phyloP scores from a whole-genome alignment of 768 basidiomycete genomes.

The Mycena indigotica region DNA sequence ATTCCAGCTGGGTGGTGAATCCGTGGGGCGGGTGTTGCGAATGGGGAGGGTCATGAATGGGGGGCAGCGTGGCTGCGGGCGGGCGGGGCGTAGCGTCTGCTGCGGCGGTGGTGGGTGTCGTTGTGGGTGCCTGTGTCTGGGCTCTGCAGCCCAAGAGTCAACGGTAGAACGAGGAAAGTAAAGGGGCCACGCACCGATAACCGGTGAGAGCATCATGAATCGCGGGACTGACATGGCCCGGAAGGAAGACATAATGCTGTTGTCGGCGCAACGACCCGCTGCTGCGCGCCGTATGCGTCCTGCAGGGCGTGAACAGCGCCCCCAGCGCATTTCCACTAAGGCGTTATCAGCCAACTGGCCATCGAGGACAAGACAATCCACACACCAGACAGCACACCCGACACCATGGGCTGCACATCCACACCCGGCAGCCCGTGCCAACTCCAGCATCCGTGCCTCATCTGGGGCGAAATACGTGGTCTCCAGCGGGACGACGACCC shows the following conservation, averaged over 20 bases:
- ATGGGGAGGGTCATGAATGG: too few species aligned
- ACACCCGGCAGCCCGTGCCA: background rate
- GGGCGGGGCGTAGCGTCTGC: too few species aligned
- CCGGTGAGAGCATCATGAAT: too few species aligned
- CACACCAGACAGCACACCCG: background rate
- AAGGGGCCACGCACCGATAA: too few species aligned
- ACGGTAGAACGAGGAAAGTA: too few species aligned
- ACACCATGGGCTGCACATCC: background rate
- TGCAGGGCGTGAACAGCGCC: background rate
- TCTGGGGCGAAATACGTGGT: background rate
- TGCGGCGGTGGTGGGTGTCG: too few species aligned
- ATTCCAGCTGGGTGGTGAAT: too few species aligned
- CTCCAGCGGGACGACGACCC: background rate
- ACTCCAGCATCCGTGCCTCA: background rate
- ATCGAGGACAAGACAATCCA: background rate
- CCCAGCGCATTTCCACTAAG: background rate
- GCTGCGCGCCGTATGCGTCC: background rate
- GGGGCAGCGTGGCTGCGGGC: too few species aligned
- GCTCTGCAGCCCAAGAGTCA: too few species aligned
- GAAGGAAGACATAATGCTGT: background rate
- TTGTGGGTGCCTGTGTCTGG: too few species aligned
- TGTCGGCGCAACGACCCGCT: background rate
- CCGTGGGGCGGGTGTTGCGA: too few species aligned
- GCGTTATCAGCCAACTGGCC: background rate
- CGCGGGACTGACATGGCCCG: too few species aligned